A percentile compares a stretch with the other conserved stretches of the same genome.
Evolutionary conservation across 371 early-diverging fungal species (phyloP).

Genomic region (Mortierella sp.): DNA sequence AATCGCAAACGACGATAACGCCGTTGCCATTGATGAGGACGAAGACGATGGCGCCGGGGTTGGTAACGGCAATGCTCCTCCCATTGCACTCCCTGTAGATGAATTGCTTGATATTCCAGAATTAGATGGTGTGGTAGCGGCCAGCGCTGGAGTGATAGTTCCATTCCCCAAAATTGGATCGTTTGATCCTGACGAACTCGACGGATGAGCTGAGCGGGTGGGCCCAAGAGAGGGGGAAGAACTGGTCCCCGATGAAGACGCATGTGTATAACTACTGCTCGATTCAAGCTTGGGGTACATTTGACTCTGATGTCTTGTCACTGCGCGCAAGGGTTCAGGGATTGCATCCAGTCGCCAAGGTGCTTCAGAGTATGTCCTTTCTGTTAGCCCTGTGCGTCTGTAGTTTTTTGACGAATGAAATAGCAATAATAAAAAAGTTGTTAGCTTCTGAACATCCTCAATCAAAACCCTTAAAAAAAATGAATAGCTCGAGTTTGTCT

Average conservation of each 20-base stretch:
- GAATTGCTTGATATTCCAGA: not conserved
- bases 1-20: constrained; percentile 42
- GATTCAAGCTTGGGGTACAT: constrained; percentile 38
- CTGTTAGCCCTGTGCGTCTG: constrained; percentile 22
- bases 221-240: constrained; percentile 6
- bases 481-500: not conserved
- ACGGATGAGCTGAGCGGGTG: not conserved
- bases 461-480: too few species aligned
- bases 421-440: too few species aligned
- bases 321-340: constrained; percentile 43
- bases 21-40: not conserved
- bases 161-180: not conserved
- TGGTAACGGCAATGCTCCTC: not conserved
- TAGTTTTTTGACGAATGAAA: not conserved
- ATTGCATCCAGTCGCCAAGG: constrained; percentile 55
- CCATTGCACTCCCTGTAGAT: not conserved
- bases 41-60: not conserved
- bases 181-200: not conserved
- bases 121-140: not conserved
- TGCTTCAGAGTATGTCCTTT: constrained; percentile 34
- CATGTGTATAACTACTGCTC: constrained; percentile 1
- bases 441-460: too few species aligned
- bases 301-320: constrained; percentile 45
- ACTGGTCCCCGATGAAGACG: not conserved
- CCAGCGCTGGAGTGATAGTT: not conserved